Evolutionary conservation across 352 stramenopile genomes (phyloP), one percentile per base, ranked within the genome.

Genomic region (Phytophthora tubulina): DNA sequence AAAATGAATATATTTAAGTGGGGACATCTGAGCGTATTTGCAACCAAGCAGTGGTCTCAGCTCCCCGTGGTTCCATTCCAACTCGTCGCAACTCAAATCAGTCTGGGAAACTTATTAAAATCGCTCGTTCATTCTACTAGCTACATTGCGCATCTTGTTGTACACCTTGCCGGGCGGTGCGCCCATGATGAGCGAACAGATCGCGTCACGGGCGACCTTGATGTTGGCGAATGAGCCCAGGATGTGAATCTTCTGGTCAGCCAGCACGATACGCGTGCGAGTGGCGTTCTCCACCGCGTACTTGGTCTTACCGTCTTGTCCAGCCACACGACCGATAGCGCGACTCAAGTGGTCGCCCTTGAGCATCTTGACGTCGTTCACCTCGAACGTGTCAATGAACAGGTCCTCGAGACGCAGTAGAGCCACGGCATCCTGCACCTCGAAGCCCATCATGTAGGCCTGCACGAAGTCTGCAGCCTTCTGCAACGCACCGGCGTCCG

Each of bases 201-300:
- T 89, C 14, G 91, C 89, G 61, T 96, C 89, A 17, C 91, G 91
- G n/a, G 98, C 98, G 32, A 99, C 84, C 71, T 98, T 97, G 79
- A 99, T 99, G 90, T 99, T 99, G 33, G 93, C 85, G 73, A 99
- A 99, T 27, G 90, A 98, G 58, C 98, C 98, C 21, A 99, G 80
- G 73, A 99, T 98, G 86, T 99, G 97, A 63, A 99, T 97, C 70
- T 97, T 97, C 69, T 98, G 93, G 81, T 99, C 97, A 9, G 98
- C 98, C 59, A 99, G 85, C 31, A 99, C 97, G 76, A 99, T 99
- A 55, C 98, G 89, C 64, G 98, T 99, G 36, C 97, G 89, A 32
- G 98, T 99, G 5, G 98, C 98, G 88, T 99, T 99, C 86, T 99
- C 98, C 73, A 99, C 99, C 8, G 98, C 98, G 86, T 97, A 96